Base-by-base conservation (phyloP, 257 asterid genomes). In the Agastache rugosa region DNA sequence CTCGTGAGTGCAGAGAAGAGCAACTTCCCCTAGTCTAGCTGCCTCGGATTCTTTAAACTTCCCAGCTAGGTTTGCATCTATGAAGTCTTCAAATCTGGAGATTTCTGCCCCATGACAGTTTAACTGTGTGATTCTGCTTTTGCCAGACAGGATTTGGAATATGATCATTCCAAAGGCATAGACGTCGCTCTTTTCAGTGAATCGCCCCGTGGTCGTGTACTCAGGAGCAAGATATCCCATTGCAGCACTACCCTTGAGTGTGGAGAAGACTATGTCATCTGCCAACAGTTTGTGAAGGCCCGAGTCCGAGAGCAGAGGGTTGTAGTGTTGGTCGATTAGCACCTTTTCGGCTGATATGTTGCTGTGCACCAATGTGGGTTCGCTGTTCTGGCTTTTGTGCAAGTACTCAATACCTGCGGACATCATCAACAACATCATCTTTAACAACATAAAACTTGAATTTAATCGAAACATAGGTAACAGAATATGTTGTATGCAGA, bases 161-260 rank as follows among this genome's bases (percentile, higher is more conserved):
- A 93, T 87, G 78, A 93, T 90, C 97, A 88, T 90, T 16, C 98
- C 98, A 65, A 93, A 93, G 16, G 98, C 97, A 27, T 91, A 93
- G 0, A 93, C 70, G 17, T 93, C 98, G 27, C 98, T 91, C 86
- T 93, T 91, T 27, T 91, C 96, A 2, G 97, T 93, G 87, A 92
- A 91, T 12, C 91, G 78, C 8, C 98, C 98, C 0, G 98, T 93
- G 67, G 89, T 90, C 1, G 98, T 87, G 81, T 93, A 93, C 70
- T 93, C 97, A 0, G 98, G 98, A 48, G 98, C 98, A 48, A 93
- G 85, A 63, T 93, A 93, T 6, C 98, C 98, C 97, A 91, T 90
- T 23, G 98, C 98, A 22, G 98, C 98, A 73, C 96, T 91, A 16
- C 90, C 87, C 84, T 93, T 93, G 63, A 93, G 92, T 0, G 95